A percentile compares a stretch with the other conserved stretches of the same genome.
These are phyloP conservation scores for Penicillium nordicum DNA, from an alignment of 2,329 filamentous ascomycete species.

Conservation along the genomic window DNA sequence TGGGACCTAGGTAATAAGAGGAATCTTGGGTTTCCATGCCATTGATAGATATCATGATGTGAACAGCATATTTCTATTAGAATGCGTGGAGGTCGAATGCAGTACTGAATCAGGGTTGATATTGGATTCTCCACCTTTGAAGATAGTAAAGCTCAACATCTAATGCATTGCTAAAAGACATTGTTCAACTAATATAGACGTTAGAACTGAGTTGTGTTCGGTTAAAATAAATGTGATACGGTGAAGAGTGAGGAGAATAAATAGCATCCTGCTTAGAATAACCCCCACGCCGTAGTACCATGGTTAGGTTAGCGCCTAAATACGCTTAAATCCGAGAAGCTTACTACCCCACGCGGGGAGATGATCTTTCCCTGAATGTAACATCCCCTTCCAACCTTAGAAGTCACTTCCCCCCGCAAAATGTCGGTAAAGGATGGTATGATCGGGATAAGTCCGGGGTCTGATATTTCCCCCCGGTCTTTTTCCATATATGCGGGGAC, in stretches of 20 bases:
- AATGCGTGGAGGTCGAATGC: not conserved
- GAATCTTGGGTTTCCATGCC: not conserved
- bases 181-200: not conserved
- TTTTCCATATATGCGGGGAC: not conserved
- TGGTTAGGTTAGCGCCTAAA: not conserved
- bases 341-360: conserved; percentile 3
- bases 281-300: not conserved
- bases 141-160: too few relatives aligned
- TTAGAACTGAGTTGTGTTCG: not conserved
- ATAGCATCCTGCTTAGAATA: too few relatives aligned
- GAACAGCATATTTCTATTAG: not conserved
- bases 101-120: not conserved
- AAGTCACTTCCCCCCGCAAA: not conserved
- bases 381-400: too few relatives aligned
- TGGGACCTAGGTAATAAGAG: too few relatives aligned
- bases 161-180: too few relatives aligned
- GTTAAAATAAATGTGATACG: too few relatives aligned
- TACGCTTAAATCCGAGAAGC: not conserved
- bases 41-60: not conserved
- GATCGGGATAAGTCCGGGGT: not conserved
- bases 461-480: conserved; percentile 2
- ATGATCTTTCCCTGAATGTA: not conserved
- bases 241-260: too few relatives aligned
- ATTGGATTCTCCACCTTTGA: not conserved
- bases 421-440: not conserved